A percentile compares a stretch with the other conserved stretches of the same genome.
Evolutionary conservation across 257 asterid genomes (phyloP).

Genomic region (Rubia yunnanensis): DNA sequence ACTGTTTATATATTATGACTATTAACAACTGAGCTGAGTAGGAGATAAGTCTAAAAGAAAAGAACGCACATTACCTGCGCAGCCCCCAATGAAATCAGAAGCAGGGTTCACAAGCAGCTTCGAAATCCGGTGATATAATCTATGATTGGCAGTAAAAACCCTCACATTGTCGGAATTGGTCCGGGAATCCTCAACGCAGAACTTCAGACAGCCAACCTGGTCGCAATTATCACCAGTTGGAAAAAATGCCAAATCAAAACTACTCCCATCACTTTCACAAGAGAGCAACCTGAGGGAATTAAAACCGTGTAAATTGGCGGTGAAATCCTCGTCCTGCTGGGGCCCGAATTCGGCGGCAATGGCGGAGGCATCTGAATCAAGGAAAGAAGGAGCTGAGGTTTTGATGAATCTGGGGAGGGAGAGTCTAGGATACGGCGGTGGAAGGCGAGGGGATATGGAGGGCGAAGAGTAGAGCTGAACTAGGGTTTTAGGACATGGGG

Average conservation of each 20-base stretch:
- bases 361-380: slow-evolving; percentile 28
- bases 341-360: slow-evolving; percentile 32
- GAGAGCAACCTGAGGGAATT: slow-evolving; percentile 52
- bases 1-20: not conserved
- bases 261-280: slow-evolving; percentile 16
- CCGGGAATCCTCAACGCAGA: slow-evolving; percentile 25
- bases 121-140: slow-evolving; percentile 32
- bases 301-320: slow-evolving; percentile 34
- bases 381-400: slow-evolving; percentile 9
- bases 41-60: not conserved
- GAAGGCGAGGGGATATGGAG: slow-evolving; percentile 41
- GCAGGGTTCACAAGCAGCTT: slow-evolving; percentile 30
- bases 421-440: slow-evolving; percentile 40
- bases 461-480: slow-evolving; percentile 28
- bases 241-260: slow-evolving; percentile 34
- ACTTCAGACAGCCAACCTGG: slow-evolving; percentile 45
- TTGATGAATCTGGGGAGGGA: slow-evolving; percentile 35
- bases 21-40: not conserved
- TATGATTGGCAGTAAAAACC: slow-evolving; percentile 26
- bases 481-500: slow-evolving; percentile 25
- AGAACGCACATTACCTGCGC: not conserved
- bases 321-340: not conserved
- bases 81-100: slow-evolving; percentile 13
- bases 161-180: slow-evolving; percentile 10
- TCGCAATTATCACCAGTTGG: slow-evolving; percentile 64